Base-by-base conservation (phyloP, 805 yeast species). In the Kluyveromyces dobzhanskii region DNA sequence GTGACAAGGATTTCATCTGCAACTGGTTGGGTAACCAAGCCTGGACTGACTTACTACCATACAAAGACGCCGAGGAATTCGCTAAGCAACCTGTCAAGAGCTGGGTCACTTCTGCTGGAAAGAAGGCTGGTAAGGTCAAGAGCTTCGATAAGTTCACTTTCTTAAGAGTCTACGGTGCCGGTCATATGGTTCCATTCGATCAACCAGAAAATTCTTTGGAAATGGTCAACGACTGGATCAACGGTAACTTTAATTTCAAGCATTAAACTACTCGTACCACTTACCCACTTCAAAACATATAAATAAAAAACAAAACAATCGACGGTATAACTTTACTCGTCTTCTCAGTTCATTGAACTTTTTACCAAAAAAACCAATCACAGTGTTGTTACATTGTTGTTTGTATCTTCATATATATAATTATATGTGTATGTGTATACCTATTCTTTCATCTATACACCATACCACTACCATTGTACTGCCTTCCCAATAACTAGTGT, bases 141-240 rank as follows among this genome's bases (percentile, higher is more conserved):
- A 76, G 75, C 54, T 73, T 69, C 47, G 79, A 79, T 35, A 70
- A 74, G 43, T 77, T 88, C 50, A 83, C 95, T 3, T 90, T 81
- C 67, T 69, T 85, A 60, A 75, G 95, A 60, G 76, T 88, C 8
- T 88, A 70, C 53, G 90, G 78, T 46, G 97, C 94, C 38, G 97
- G 97, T 19, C 97, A 90, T 65, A 87, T 88, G 96, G 95, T 86
- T 45, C 97, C 97, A 13, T 80, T 66, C 54, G 88, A 88, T 64
- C 90, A 83, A 66, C 94, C 96, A 14, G 78, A 74, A 51, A 70
- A 71, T 53, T 66, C 95, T 2, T 69, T 82, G 46, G 86, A 76
- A 41, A 80, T 88, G 87, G 73, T 88, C 46, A 83, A 85, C 67
- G 73, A 81, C 58, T 90, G 97, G 97, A 64, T 85, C 35, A 48